Evolutionary conservation across 2,329 filamentous ascomycete species (phyloP), one percentile per base, ranked within the genome.

Genomic region (Ramichloridium luteum): DNA sequence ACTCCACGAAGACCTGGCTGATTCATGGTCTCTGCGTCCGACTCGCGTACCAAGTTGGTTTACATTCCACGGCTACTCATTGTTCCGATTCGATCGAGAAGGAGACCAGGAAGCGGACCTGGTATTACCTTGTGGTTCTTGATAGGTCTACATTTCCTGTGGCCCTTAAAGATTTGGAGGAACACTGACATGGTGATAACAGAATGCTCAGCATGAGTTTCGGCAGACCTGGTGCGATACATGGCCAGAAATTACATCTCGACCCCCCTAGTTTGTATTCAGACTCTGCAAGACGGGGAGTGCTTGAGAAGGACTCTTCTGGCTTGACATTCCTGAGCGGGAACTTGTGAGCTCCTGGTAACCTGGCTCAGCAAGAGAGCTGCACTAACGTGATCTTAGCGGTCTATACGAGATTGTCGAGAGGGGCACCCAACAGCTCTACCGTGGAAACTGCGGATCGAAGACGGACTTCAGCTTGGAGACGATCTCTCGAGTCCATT

Each of bases 61-160:
- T 37, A 3, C 35, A 37, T 25, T 34, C 35, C n/a, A 30, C 22
- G 13, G 31, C 30, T 5, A 27, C 27, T n/a, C 33, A 31, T 14
- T 14, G 12, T 11, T 22, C 23, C 4, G 35, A 37, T 25, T 28
- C 31, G 3, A 31, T 37, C 5, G 31, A 37, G 25, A n/a, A 12
- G 12, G 35, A 37, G 17, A 13, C 25, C 11, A 15, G 31, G 16
- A 33, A 16, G 6, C 25, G 35, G 6, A 26, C 20, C n/a, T 37
- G 35, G 35, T 26, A 13, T 10, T 25, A 23, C 8, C 13, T 37
- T 4, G 11, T 37, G 10, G 25, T 37, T 6, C 17, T 33, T 6
- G 35, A 37, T n/a, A n/a, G n/a, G n/a, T n/a, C n/a, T n/a, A n/a
- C n/a, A n/a, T n/a, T n/a, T n/a, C n/a, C n/a, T n/a, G n/a, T n/a